These are phyloP conservation scores for Platanthera zijinensis DNA, from an alignment of 106 monocot genomes.

Conservation along the genomic window DNA sequence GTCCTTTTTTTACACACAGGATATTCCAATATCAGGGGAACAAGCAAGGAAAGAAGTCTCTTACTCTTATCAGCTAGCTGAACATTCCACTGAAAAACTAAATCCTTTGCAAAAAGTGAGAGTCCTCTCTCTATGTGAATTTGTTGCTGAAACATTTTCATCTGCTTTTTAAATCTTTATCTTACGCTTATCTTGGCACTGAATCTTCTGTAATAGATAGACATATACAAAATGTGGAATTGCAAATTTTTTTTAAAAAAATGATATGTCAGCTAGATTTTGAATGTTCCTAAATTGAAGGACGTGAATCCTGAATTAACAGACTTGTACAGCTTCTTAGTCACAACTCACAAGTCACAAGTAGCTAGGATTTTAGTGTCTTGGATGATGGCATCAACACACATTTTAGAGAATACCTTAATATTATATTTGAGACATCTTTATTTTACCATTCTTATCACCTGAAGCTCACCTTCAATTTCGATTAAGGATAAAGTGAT, in stretches of 20 bases:
- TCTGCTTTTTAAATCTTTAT: conserved; percentile 21
- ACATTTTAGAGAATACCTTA: not conserved
- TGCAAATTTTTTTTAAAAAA: not conserved
- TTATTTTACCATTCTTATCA: not conserved
- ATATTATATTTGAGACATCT: not conserved
- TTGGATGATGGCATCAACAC: not conserved
- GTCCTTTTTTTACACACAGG: conserved; percentile 20
- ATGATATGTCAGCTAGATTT: not conserved
- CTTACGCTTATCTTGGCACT: conserved; percentile 6
- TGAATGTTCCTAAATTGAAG: not conserved
- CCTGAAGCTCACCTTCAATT: not conserved
- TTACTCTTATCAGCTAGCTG: conserved; percentile 22
- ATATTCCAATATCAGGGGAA: conserved; percentile 28
- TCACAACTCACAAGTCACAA: not conserved
- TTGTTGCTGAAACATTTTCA: conserved; percentile 10
- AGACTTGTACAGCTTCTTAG: not conserved
- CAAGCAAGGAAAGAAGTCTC: conserved; percentile 26
- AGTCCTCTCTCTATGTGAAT: conserved; percentile 1
- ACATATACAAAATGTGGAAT: conserved; percentile 8
- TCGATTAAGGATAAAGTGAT: not conserved
- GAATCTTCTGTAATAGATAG: conserved; percentile 13
- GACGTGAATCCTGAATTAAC: not conserved
- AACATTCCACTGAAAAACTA: conserved; percentile 22
- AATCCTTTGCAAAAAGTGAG: conserved; percentile 31
- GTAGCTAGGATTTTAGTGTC: not conserved